Conservation (phyloP, 2,329 filamentous ascomycete genomes). For the Elsinoe ampelina region DNA sequence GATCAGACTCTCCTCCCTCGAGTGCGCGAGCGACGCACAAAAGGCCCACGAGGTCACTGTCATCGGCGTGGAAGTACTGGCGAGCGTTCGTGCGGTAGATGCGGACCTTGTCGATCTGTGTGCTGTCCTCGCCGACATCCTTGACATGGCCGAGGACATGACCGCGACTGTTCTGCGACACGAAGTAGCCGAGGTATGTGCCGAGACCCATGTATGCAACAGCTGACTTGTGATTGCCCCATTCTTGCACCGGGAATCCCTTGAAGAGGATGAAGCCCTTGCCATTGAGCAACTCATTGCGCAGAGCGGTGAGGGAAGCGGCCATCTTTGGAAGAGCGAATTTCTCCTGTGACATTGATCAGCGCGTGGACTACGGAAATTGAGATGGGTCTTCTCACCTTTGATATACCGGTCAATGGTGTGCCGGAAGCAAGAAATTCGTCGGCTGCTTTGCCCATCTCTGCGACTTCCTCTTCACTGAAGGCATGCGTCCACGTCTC, state of each 20-base stretch:
- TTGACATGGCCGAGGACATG: conserved; percentile 83
- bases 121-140: conserved; percentile 72
- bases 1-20: conserved; percentile 75
- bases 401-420: conserved; percentile 62
- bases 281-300: conserved; percentile 63
- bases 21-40: conserved; percentile 69
- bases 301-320: conserved; percentile 46
- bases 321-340: conserved; percentile 52
- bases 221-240: conserved; percentile 71
- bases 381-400: conserved; percentile 31
- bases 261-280: conserved; percentile 90
- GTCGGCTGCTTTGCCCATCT: conserved; percentile 59
- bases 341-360: conserved; percentile 35
- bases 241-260: conserved; percentile 64
- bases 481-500: conserved; percentile 67
- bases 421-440: conserved; percentile 55
- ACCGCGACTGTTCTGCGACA: conserved; percentile 74
- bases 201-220: conserved; percentile 81
- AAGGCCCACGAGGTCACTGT: conserved; percentile 72
- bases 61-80: conserved; percentile 81
- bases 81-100: conserved; percentile 83
- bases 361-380: neutral
- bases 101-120: conserved; percentile 74
- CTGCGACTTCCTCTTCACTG: conserved; percentile 54
- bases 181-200: conserved; percentile 77